Base-by-base conservation (phyloP, 1,284 basidiomycete genomes). In the Entoloma clypeatum region DNA sequence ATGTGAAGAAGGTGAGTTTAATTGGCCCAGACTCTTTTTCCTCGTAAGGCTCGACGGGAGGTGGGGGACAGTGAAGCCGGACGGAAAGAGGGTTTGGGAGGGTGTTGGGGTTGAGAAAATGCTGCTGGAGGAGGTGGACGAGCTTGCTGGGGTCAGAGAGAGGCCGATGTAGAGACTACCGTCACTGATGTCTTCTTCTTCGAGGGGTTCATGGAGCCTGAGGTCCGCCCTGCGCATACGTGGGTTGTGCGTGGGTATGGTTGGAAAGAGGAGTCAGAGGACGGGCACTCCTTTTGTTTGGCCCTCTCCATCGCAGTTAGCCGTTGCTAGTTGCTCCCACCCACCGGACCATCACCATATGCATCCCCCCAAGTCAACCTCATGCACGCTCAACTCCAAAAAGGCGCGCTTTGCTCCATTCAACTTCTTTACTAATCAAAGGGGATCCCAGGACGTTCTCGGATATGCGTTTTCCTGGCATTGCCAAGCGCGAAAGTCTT, bases 151-250 rank as follows among this genome's bases (percentile, higher is more conserved):
- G 2, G 53, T 48, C 6, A 31, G 36, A 14, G 44, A 37, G 7
- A 38, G 37, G 25, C 40, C 38, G 6, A 49, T 35, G 35, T 54
- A 54, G 36, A 51, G 51, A 43, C 51, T 54, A 21, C 44, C 41
- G 30, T 53, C 49, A 27, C 37, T 42, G 24, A 54, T 54, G 30
- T 54, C 53, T 44, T 51, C 54, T 42, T 59, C 48, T 41, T 43
- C 52, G n/a, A 51, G 39, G 2, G 46, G 50, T 5, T 52, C 50
- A 18, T 54, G 36, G 27, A 54, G 51, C 38, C 24, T 49, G 40
- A 53, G 47, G 28, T 44, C 24, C 34, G 45, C 32, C 30, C 42
- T 44, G 31, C 34, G 38, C 47, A 47, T 48, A 35, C 21, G 23
- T 11, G 22, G 14, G 31, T 31, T 23, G 7, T 44, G 29, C 40